phyloP scores from a whole-genome alignment of 2,329 filamentous ascomycete species.

The Sporothrix globosa region DNA sequence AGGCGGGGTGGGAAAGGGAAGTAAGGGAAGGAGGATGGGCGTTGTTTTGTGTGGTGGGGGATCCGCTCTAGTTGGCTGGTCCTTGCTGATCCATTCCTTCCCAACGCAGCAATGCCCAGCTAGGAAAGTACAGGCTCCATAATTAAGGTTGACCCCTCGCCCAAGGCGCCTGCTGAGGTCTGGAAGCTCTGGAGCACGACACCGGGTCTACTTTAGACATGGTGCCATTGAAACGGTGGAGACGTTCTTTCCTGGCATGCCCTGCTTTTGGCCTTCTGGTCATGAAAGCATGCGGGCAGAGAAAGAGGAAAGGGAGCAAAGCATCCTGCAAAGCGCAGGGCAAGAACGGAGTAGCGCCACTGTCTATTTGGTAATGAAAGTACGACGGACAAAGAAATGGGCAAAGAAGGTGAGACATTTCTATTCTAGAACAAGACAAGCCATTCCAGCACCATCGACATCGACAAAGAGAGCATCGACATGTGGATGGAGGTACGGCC shows the following conservation, averaged over 20 bases:
- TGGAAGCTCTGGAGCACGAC: not conserved
- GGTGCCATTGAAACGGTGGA: slow-evolving; percentile 12
- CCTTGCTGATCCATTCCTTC: slow-evolving; percentile 16
- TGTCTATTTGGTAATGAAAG: not conserved
- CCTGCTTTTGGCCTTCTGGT: slow-evolving; percentile 1
- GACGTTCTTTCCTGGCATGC: slow-evolving; percentile 24
- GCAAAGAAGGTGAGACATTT: slow-evolving; percentile 2
- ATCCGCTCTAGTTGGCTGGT: slow-evolving; percentile 6
- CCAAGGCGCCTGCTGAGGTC: not conserved
- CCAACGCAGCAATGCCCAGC: not conserved
- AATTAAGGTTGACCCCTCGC: slow-evolving; percentile 25
- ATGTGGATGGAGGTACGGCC: not conserved
- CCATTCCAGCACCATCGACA: not conserved
- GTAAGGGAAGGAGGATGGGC: not conserved
- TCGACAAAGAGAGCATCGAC: slow-evolving; percentile 9
- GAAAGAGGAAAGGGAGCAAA: slow-evolving; percentile 13
- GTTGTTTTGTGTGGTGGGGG: not conserved
- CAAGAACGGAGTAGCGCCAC: slow-evolving; percentile 15
- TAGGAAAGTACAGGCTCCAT: slow-evolving; percentile 26
- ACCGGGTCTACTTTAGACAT: not conserved
- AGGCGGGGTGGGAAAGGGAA: slow-evolving; percentile 22
- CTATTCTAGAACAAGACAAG: slow-evolving; percentile 1
- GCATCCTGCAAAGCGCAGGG: not conserved
- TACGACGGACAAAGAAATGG: slow-evolving; percentile 18
- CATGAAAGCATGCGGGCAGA: not conserved